Evolutionary conservation across 306 rosid genomes (phyloP).

Genomic region (Cicer arietinum): DNA sequence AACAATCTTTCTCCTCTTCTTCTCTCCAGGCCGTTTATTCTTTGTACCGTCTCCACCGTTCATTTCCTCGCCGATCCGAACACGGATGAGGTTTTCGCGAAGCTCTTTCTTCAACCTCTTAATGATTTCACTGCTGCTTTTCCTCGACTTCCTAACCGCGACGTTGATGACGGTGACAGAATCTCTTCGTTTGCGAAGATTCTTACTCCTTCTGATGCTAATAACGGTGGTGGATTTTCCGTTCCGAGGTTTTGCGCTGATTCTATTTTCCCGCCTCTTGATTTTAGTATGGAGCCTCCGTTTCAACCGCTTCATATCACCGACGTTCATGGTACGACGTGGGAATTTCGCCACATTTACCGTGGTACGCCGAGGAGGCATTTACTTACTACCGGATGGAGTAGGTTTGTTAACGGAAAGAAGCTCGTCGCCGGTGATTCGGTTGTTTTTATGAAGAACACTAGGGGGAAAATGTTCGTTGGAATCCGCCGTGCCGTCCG

Average conservation of each 20-base stretch:
- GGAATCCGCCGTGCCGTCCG: conserved; percentile 69
- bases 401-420: conserved; percentile 74
- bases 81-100: conserved; percentile 72
- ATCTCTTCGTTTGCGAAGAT: conserved; percentile 62
- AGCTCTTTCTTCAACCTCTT: conserved; percentile 59
- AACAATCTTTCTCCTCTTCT: conserved; percentile 42
- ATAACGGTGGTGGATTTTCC: conserved; percentile 86
- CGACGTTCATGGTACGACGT: conserved; percentile 65
- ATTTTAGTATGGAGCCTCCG: conserved; percentile 65
- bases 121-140: neutral
- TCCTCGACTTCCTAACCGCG: neutral
- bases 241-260: conserved; percentile 84
- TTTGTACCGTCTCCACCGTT: conserved; percentile 48
- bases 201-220: conserved; percentile 80
- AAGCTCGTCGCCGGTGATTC: conserved; percentile 77
- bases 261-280: conserved; percentile 66
- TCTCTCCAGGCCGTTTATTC: conserved; percentile 47
- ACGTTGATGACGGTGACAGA: conserved; percentile 29
- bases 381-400: conserved; percentile 91
- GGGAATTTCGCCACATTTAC: conserved; percentile 77
- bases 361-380: conserved; percentile 82
- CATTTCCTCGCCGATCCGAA: conserved; percentile 57
- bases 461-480: conserved; percentile 49
- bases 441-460: conserved; percentile 63
- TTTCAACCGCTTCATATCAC: conserved; percentile 61